Evolutionary conservation across 306 rosid species (phyloP), one percentile per base, ranked within the genome.

Genomic region (Trifolium dubium): DNA sequence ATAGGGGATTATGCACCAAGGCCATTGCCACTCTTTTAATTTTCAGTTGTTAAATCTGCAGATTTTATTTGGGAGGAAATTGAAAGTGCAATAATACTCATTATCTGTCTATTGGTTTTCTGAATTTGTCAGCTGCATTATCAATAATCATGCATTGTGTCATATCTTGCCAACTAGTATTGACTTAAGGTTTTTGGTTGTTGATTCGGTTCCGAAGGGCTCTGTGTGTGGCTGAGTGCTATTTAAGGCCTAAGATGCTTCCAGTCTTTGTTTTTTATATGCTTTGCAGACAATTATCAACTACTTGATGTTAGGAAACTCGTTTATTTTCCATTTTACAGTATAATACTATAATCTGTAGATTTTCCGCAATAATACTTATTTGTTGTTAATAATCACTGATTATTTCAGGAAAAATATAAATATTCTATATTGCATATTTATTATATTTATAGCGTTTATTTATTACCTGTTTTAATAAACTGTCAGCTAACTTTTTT

Each of bases 1-100:
- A 18, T 46, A 6, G 4, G 29, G 29, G 15, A 55, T 74, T 60
- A 63, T 39, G 44, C 69, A 69, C 70, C 53, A 9, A 19, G 23
- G 70, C 32, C 53, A 62, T 39, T 47, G 58, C 8, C 8, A 10
- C 37, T 66, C 63, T 14, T 66, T 40, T 34, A 10, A 10, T 61
- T 28, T 40, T 62, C 35, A 4, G 5, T 4, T 46, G 34, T 11
- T 32, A 8, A 49, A 9, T 67, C 19, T 10, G n/a, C 39, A 15
- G 2, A 14, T 79, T 14, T 14, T 10, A 50, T 44, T 66, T 29
- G 2, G 35, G 61, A 19, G 43, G 53, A 51, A 43, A 32, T 49
- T 44, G 28, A 56, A 46, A 44, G 67, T 47, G 47, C 51, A 23
- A 6, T 35, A 17, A 44, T 59, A 49, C 50, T 43, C 34, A 17